Evolutionary conservation across 208 protist genomes (phyloP), one percentile per base, ranked within the genome.

Genomic region (Blechomonas ayalai): DNA sequence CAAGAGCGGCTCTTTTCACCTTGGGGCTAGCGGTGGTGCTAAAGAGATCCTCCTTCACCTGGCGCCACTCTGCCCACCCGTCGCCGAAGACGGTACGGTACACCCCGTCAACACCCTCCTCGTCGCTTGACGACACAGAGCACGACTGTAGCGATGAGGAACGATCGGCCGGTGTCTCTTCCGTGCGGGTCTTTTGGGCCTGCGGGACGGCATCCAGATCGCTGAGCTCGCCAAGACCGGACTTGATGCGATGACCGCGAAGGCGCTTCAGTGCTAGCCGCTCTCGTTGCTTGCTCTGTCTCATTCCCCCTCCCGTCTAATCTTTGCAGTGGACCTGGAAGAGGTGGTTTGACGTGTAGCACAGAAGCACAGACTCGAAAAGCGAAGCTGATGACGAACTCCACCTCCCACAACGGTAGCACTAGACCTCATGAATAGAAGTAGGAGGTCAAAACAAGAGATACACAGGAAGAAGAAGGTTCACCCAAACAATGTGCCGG

Each of bases 31-130:
- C 58, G 6, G 24, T 49, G 18, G 54, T 24, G 48, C 64, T 37
- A 47, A 93, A 93, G 25, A 93, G 58, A 1, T 53, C 24, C 6
- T 51, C 54, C 56, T 88, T 90, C 37, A 84, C 75, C 10, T 44
- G 34, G 4, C 48, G 19, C 81, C 84, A 93, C 44, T 81, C 80
- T 2, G 50, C 29, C 75, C 78, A 88, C 45, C 70, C 73, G 1
- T 22, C 26, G 15, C 71, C 84, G 43, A 90, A 90, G 16, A 87
- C 76, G 39, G 66, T 72, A 7, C 46, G 19, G 32, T 50, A 47
- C 9, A 70, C 43, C 4, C 1, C 3, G 18, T 8, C 39, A 19
- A n/a, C 20, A 20, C 41, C 18, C 8, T 31, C 40, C 19, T 9
- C 10, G 27, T 6, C 15, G 13, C 34, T 15, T 13, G 31, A 13